These are phyloP conservation scores for Trichoderma asperellum DNA, from an alignment of 2,329 filamentous ascomycete genomes.

Conservation along the genomic window DNA sequence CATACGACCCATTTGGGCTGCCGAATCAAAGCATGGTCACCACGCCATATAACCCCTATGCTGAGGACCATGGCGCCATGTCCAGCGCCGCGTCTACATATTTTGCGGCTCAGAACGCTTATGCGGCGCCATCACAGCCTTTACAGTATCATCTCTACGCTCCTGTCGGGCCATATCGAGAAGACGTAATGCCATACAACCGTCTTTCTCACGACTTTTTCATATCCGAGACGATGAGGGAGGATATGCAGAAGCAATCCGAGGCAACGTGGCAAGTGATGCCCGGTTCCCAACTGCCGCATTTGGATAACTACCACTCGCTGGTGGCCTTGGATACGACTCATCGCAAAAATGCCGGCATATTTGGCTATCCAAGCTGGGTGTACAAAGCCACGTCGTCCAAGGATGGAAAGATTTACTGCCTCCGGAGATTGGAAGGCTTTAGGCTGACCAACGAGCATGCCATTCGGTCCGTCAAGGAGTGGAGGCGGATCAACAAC, in stretches of 20 bases:
- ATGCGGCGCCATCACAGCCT: slow-evolving; percentile 61
- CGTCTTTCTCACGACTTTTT: slow-evolving; percentile 90
- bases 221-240: slow-evolving; percentile 80
- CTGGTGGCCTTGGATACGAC: slow-evolving; percentile 85
- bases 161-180: slow-evolving; percentile 78
- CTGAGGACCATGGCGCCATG: slow-evolving; percentile 68
- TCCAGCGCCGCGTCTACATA: slow-evolving; percentile 63
- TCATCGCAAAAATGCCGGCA: slow-evolving; percentile 74
- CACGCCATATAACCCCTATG: slow-evolving; percentile 73
- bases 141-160: slow-evolving; percentile 93
- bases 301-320: slow-evolving; percentile 88
- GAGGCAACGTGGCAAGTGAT: slow-evolving; percentile 85
- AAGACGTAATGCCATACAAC: slow-evolving; percentile 83
- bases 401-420: slow-evolving; percentile 89
- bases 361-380: slow-evolving; percentile 90
- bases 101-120: slow-evolving; percentile 63
- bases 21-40: slow-evolving; percentile 54
- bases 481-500: slow-evolving; percentile 85
- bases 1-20: slow-evolving; percentile 68
- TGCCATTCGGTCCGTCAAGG: slow-evolving; percentile 81
- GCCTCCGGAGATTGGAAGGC: slow-evolving; percentile 82
- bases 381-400: slow-evolving; percentile 91
- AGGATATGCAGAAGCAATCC: slow-evolving; percentile 86
- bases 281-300: slow-evolving; percentile 74
- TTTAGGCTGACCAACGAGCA: slow-evolving; percentile 88